Evolutionary conservation across 2,329 filamentous ascomycete genomes (phyloP), one percentile per base, ranked within the genome.

Genomic region (Sarocladium strictum): DNA sequence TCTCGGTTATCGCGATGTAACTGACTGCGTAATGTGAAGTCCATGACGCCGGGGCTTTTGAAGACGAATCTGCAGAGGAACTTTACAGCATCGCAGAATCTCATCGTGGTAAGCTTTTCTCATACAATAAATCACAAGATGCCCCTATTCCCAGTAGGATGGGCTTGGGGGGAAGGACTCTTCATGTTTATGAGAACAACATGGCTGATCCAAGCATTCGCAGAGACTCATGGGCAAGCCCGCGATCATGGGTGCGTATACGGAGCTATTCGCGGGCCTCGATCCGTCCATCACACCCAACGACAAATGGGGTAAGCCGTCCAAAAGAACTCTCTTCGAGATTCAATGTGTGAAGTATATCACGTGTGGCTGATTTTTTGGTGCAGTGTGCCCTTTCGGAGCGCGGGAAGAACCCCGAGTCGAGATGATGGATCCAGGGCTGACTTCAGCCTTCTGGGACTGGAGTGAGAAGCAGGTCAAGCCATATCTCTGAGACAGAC

Each of bases 201-300:
- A 15, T 15, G 7, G 15, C 43, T 47, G 15, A 47, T 24, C 15
- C 21, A 3, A n/a, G n/a, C 43, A 15, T 23, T 5, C 15, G 23
- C 33, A 55, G 54, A 53, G 53, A 40, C 27, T 51, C 26, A 35
- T 51, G 27, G 26, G 27, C 3, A 59, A 64, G 51, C 61, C 64
- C 4, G 14, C 59, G 2, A 50, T 65, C 19, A 58, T 65, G 37
- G 74, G 73, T 1, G 73, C 72, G 1, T 76, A 73, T 55, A 75
- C 74, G 0, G 67, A 73, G 57, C 60, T 77, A 2, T 78, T 67
- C 55, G 69, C 72, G 5, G 72, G 66, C 0, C 60, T 73, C 37
- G 69, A 71, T 1, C 65, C 67, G 0, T 68, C 74, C 0, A 62
- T 76, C 12, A 71, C 67, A 1, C 33, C 64, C 2, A 67, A 69